Percentiles rank a stretch among this genome's conserved stretches.
Evolutionary conservation across 441 rosid species (phyloP).

Genomic region (Metrosideros polymorpha): DNA sequence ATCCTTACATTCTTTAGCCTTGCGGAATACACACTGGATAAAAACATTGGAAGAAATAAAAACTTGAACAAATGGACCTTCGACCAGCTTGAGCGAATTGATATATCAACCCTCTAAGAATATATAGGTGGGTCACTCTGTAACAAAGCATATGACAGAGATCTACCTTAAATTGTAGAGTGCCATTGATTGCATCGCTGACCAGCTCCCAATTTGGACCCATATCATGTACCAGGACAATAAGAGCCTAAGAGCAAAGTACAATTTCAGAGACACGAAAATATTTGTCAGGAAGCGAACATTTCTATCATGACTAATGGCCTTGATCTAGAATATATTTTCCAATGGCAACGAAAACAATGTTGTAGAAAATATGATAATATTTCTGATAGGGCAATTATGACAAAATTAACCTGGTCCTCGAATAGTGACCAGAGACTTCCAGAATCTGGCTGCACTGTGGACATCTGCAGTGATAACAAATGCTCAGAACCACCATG

Average conservation of each 20-base stretch:
- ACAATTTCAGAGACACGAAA: not conserved
- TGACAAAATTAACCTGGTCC: constrained; percentile 65
- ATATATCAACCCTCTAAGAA: not conserved
- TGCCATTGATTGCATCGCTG: constrained; percentile 91
- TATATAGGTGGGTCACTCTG: not conserved
- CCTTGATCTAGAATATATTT: not conserved
- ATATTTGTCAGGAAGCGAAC: not conserved
- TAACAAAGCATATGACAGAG: not conserved
- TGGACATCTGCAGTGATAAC: constrained; percentile 45
- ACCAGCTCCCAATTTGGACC: constrained; percentile 99
- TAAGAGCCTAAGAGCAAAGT: constrained; percentile 70
- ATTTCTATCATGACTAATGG: not conserved
- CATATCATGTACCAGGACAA: constrained; percentile 99
- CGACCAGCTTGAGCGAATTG: not conserved
- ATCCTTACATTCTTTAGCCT: constrained; percentile 92
- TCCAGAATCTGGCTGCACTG: constrained; percentile 75
- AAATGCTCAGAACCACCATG: constrained; percentile 6
- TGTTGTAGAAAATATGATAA: not conserved
- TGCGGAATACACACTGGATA: constrained; percentile 84
- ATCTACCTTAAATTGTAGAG: constrained; percentile 83
- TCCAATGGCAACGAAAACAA: not conserved
- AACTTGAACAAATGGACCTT: not conserved
- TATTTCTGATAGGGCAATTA: not conserved
- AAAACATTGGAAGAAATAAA: not conserved
- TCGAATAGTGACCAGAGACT: constrained; percentile 94